These are phyloP conservation scores for Lachnellula subtilissima DNA, from an alignment of 2,329 filamentous ascomycete genomes.

Conservation along the genomic window DNA sequence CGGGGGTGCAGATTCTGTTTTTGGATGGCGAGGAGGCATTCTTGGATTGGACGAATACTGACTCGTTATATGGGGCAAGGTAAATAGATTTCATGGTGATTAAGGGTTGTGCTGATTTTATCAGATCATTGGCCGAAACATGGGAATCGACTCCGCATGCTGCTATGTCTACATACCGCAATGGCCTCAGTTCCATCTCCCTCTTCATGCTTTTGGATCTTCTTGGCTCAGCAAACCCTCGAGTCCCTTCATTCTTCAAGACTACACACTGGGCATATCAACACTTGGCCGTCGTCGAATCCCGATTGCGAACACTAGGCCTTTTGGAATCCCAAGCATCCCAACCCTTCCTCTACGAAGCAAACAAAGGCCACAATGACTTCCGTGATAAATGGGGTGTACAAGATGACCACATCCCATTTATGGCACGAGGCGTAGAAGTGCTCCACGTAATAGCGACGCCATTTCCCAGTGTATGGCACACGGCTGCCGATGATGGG, in stretches of 20 bases:
- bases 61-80: constrained; percentile 87
- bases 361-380: constrained; percentile 44
- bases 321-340: constrained; percentile 58
- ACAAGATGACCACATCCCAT: constrained; percentile 87
- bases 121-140: constrained; percentile 66
- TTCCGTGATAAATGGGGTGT: constrained; percentile 52
- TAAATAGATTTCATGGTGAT: constrained; percentile 33
- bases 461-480: constrained; percentile 83
- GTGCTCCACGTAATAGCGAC: constrained; percentile 84
- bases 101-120: constrained; percentile 9
- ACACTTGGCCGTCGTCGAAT: constrained; percentile 68
- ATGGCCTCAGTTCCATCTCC: constrained; percentile 70
- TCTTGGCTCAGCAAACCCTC: constrained; percentile 64
- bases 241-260: constrained; percentile 79
- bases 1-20: constrained; percentile 82
- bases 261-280: constrained; percentile 93
- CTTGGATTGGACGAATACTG: constrained; percentile 67
- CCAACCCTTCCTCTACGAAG: constrained; percentile 63
- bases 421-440: constrained; percentile 79
- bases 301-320: constrained; percentile 62
- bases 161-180: constrained; percentile 69
- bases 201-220: constrained; percentile 91
- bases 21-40: constrained; percentile 96
- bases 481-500: constrained; percentile 76
- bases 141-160: constrained; percentile 73